Evolutionary conservation across 139 green algal species (phyloP).

Genomic region (Yamagishiella unicocca): DNA sequence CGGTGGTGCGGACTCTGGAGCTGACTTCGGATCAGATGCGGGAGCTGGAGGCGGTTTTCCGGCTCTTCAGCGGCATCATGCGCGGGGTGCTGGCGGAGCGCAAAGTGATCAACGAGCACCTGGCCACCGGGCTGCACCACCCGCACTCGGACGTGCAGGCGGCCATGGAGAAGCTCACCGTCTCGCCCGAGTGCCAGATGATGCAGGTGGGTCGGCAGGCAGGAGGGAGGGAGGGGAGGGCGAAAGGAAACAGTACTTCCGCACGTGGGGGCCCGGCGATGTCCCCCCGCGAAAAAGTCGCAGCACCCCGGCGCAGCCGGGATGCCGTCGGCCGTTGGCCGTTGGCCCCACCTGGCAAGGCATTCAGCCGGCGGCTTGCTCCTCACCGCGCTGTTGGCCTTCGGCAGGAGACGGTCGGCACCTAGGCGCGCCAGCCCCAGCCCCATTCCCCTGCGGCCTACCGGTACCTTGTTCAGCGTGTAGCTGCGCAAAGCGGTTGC

Average conservation of each 20-base stretch:
- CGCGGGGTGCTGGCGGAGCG: not conserved
- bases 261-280: no score
- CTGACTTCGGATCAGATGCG: not conserved
- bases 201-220: not conserved
- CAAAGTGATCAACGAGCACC: not conserved
- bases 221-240: not conserved
- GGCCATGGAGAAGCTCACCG: conserved; percentile 8
- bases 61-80: conserved; percentile 23
- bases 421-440: no score
- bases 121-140: not conserved
- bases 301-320: no score
- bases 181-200: conserved; percentile 15
- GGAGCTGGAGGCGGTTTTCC: not conserved
- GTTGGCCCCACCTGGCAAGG: no score
- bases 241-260: not conserved
- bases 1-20: conserved; percentile 6
- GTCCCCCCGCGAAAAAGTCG: no score
- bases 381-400: no score
- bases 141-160: not conserved
- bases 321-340: no score
- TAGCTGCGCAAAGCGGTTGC: no score
- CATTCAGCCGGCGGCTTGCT: no score
- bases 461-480: no score
- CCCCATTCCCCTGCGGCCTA: no score
- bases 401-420: no score